Evolutionary conservation across 2,329 filamentous ascomycete genomes (phyloP), one percentile per base, ranked within the genome.

Genomic region (Rasamsonia emersonii): DNA sequence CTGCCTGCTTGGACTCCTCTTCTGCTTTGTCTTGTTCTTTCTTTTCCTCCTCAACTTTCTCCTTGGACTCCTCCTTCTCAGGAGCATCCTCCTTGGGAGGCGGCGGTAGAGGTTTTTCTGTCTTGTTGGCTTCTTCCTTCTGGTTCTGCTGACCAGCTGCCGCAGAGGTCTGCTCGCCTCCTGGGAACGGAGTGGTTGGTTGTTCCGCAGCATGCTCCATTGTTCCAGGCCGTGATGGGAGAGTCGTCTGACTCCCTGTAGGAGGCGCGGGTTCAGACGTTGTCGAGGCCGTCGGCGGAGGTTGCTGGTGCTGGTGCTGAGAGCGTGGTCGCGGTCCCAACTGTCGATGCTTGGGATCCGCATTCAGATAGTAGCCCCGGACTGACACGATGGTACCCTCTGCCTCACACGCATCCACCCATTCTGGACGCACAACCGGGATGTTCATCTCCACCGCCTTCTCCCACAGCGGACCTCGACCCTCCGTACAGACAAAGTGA

Each of bases 391-490:
- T 93, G 38, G 86, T 77, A 26, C 89, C 89, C 57, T 85, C 88
- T 44, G 82, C 75, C 62, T 96, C 89, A 55, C 91, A 98, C n/a
- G 86, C 89, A 47, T 93, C 83, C 18, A 98, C 75, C 91, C 91
- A 98, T 59, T 98, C 91, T 13, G 91, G 91, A 23, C 91, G 76
- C 14, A 98, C 91, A 8, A 98, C 86, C 5, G 91, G 91, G 33
- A 98, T 93, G 58, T 96, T 98, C 75, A 88, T 93, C 66, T 96
- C 89, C 18, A 89, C 80, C 1, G 91, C 91, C 67, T 91, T 93
- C 64, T 98, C 91, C 91, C 91, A 98, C 9, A 81, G 73, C 30
- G 83, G 72, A 18, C 91, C 91, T 35, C 88, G 71, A 18, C 88
- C 88, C 58, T 98, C 91, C 7, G 86, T 93, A 42, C 89, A 96